phyloP scores from a whole-genome alignment of 768 basidiomycete species.

The Hirschioporus abietinus region DNA sequence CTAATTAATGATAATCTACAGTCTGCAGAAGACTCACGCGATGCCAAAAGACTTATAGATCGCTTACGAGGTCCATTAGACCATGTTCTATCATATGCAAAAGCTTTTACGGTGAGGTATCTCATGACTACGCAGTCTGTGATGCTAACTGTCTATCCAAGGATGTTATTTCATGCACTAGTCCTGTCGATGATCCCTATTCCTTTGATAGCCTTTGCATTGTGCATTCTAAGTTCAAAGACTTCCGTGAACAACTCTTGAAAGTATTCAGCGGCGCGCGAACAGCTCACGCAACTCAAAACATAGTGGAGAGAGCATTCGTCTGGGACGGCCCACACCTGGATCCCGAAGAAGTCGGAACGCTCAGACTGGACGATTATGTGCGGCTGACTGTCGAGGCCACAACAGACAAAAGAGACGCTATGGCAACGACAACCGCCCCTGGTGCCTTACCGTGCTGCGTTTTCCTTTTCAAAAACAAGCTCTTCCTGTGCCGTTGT shows the following conservation, averaged over 20 bases:
- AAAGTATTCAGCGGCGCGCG: conserved; percentile 33
- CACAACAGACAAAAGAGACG: background rate
- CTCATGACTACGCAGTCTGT: background rate
- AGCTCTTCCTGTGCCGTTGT: background rate
- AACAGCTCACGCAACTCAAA: conserved; percentile 25
- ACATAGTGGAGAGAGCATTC: conserved; percentile 25
- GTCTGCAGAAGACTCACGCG: background rate
- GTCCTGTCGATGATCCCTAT: background rate
- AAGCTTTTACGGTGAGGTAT: background rate
- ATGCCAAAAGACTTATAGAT: background rate
- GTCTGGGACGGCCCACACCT: conserved; percentile 18
- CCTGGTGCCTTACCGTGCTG: background rate
- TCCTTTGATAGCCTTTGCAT: conserved; percentile 32
- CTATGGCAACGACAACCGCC: background rate
- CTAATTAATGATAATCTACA: background rate
- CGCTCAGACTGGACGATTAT: conserved; percentile 31
- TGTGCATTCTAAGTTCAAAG: conserved; percentile 24
- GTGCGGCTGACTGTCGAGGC: background rate
- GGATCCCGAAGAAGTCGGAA: conserved; percentile 27
- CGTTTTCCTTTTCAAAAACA: background rate
- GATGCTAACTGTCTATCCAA: background rate
- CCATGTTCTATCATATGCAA: background rate
- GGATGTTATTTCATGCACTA: background rate
- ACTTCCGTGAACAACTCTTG: conserved; percentile 28
- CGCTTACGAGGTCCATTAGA: background rate